Evolutionary conservation across 1,139 yeast species (phyloP).

Genomic region (Candida labiduridarum): DNA sequence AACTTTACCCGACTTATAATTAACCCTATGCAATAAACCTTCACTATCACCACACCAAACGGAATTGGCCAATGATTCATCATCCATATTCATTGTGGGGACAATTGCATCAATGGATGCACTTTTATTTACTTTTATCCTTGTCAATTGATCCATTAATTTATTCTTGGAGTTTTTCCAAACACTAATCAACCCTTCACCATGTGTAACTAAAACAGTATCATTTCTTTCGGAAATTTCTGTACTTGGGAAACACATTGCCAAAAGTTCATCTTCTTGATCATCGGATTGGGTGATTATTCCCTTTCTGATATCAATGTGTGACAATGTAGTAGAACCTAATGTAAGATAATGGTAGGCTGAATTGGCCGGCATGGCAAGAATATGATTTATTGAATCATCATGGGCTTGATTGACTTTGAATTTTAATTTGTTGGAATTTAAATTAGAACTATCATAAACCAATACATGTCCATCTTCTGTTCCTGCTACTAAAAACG

Average conservation of each 20-base stretch:
- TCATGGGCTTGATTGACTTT: constrained; percentile 62
- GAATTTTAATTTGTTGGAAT: constrained; percentile 38
- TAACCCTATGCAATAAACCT: constrained; percentile 72
- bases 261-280: constrained; percentile 87
- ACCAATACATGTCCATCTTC: constrained; percentile 72
- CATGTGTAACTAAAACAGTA: constrained; percentile 73
- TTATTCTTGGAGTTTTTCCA: constrained; percentile 77
- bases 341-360: constrained; percentile 80
- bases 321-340: constrained; percentile 82
- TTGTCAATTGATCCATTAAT: constrained; percentile 76
- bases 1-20: constrained; percentile 64
- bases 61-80: constrained; percentile 48
- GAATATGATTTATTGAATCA: constrained; percentile 74
- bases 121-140: constrained; percentile 68
- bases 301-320: constrained; percentile 78
- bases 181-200: constrained; percentile 89
- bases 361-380: constrained; percentile 66
- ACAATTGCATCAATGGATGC: constrained; percentile 80
- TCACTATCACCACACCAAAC: constrained; percentile 88
- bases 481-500: constrained; percentile 73
- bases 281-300: constrained; percentile 70
- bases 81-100: constrained; percentile 73
- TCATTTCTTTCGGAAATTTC: constrained; percentile 51
- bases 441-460: constrained; percentile 56
- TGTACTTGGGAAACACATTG: constrained; percentile 68